phyloP scores from a whole-genome alignment of 805 yeast species.

The Pichia exigua region DNA sequence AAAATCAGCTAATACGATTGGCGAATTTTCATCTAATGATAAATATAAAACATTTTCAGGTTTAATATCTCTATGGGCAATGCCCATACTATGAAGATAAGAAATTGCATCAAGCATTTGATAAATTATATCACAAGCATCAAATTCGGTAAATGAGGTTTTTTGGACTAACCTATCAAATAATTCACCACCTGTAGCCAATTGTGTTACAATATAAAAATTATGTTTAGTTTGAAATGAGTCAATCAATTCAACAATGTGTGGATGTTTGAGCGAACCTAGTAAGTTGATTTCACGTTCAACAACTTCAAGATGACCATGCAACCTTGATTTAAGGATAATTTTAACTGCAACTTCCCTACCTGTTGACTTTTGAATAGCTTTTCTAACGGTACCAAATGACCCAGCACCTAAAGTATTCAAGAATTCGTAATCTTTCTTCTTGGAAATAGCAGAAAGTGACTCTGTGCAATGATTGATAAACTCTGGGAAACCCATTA shows the following conservation, averaged over 20 bases:
- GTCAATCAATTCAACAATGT: conserved; percentile 83
- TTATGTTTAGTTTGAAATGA: conserved; percentile 93
- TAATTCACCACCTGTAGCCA: conserved; percentile 94
- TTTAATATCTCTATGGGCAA: conserved; percentile 90
- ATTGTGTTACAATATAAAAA: conserved; percentile 86
- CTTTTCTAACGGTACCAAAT: conserved; percentile 86
- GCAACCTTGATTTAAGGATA: conserved; percentile 74
- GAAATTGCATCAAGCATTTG: conserved; percentile 73
- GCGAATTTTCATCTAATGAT: conserved; percentile 51
- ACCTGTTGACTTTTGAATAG: conserved; percentile 35
- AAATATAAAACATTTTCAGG: conserved; percentile 87
- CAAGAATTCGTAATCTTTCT: conserved; percentile 66
- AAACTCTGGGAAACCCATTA: background rate
- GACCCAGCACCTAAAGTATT: conserved; percentile 91
- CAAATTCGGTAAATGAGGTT: conserved; percentile 83
- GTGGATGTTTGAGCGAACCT: conserved; percentile 64
- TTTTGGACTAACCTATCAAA: conserved; percentile 76
- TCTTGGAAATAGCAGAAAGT: conserved; percentile 31
- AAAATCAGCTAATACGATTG: conserved; percentile 85
- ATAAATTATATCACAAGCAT: conserved; percentile 67
- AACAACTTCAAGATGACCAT: conserved; percentile 57
- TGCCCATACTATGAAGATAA: conserved; percentile 67
- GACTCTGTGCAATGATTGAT: background rate
- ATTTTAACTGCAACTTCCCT: conserved; percentile 89
- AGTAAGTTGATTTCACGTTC: conserved; percentile 70